These are phyloP conservation scores for Beauveria brongniartii DNA, from an alignment of 2,329 filamentous ascomycete genomes.

Conservation along the genomic window DNA sequence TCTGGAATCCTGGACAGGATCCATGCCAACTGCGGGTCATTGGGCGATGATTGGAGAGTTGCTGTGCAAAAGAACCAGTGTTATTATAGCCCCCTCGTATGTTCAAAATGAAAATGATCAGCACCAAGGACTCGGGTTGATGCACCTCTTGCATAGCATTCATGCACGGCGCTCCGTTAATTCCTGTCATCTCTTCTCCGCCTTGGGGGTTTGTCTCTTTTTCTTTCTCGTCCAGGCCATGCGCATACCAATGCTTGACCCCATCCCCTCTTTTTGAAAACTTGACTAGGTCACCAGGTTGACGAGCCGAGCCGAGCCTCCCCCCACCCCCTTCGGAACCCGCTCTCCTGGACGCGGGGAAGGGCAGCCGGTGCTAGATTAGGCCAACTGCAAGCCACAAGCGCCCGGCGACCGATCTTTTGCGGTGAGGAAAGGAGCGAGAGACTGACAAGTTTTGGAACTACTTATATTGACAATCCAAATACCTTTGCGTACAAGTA, in stretches of 20 bases:
- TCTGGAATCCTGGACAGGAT: no score
- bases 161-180: not conserved
- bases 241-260: not conserved
- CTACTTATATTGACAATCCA: no score
- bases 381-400: not conserved
- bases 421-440: not conserved
- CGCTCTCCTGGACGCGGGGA: constrained; percentile 6
- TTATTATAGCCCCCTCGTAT: no score
- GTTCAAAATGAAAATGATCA: no score
- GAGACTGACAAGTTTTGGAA: no score
- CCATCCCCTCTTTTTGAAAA: not conserved
- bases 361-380: not conserved
- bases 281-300: not conserved
- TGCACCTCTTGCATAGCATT: not conserved
- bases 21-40: no score
- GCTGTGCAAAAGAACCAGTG: no score
- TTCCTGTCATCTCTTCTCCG: not conserved
- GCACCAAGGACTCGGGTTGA: not conserved
- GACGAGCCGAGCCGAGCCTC: not conserved
- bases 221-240: not conserved
- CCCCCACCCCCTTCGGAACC: not conserved
- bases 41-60: no score
- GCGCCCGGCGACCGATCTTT: constrained; percentile 2
- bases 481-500: no score
- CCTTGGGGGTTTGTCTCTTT: not conserved